Conservation (phyloP, 331 rosid species). For the Spiraea crenata region DNA sequence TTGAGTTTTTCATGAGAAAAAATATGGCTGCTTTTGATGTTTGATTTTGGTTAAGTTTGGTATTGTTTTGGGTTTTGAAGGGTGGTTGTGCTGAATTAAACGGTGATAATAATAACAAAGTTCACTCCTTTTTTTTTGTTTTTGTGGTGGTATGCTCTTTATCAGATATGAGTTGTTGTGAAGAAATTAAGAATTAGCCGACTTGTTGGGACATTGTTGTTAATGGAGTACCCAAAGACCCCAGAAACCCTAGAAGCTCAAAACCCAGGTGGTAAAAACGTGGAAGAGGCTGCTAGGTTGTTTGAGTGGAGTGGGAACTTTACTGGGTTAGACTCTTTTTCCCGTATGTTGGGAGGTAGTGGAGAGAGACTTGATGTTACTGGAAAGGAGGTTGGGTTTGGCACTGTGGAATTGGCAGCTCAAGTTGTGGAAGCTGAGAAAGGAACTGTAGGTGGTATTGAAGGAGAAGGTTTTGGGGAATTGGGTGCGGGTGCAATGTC, state of each 20-base stretch:
- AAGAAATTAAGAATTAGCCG: neutral
- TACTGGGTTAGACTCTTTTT: slow-evolving; percentile 22
- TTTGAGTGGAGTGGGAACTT: slow-evolving; percentile 18
- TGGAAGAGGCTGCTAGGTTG: slow-evolving; percentile 31
- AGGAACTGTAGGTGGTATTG: neutral
- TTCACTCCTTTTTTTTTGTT: neutral
- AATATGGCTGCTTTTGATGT: too few species aligned
- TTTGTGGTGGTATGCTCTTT: neutral
- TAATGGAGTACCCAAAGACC: slow-evolving; percentile 44
- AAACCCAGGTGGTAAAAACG: slow-evolving; percentile 28
- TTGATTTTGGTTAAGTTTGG: neutral
- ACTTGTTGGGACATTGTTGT: slow-evolving; percentile 12
- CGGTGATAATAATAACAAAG: neutral
- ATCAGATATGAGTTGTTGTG: slow-evolving; percentile 24
- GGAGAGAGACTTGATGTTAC: slow-evolving; percentile 20
- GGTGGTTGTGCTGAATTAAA: neutral
- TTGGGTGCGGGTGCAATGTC: slow-evolving; percentile 8
- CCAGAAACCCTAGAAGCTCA: slow-evolving; percentile 47
- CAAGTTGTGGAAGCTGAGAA: slow-evolving; percentile 16
- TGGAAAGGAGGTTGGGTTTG: slow-evolving; percentile 19
- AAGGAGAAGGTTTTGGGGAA: slow-evolving; percentile 13
- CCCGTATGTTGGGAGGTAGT: slow-evolving; percentile 20
- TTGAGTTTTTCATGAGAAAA: neutral
- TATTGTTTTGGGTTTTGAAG: neutral
- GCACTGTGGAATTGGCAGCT: slow-evolving; percentile 17